phyloP scores from a whole-genome alignment of 352 stramenopile genomes.

The Plasmopara halstedii region DNA sequence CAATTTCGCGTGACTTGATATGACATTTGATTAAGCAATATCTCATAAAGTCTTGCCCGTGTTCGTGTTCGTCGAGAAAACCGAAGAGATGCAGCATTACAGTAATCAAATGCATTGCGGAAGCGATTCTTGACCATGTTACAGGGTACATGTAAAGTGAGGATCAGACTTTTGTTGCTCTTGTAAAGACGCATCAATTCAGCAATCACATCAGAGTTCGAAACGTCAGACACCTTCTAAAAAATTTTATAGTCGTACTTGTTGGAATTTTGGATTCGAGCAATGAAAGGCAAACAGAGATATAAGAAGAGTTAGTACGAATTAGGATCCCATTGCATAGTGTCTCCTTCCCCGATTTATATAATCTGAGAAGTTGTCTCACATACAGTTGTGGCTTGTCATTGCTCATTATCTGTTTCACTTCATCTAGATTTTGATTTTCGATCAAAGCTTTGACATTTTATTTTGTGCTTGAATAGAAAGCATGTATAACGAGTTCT shows the following conservation, averaged over 20 bases:
- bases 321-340: neutral
- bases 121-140: conserved; percentile 3
- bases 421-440: too few relatives aligned
- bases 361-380: neutral
- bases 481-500: too few relatives aligned
- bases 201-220: conserved; percentile 2
- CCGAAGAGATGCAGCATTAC: neutral
- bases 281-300: neutral
- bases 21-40: conserved; percentile 1
- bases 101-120: neutral
- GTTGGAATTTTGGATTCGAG: neutral
- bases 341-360: neutral
- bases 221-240: conserved; percentile 1
- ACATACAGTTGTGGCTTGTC: too few relatives aligned
- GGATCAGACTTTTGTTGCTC: conserved; percentile 1
- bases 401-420: too few relatives aligned
- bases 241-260: conserved; percentile 1
- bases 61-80: neutral
- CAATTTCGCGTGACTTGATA: neutral
- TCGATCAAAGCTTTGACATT: too few relatives aligned
- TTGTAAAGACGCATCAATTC: conserved; percentile 2
- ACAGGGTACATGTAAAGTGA: neutral
- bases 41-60: neutral
- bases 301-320: too few relatives aligned
- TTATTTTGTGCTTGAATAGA: too few relatives aligned